Percentiles rank a stretch among this genome's conserved stretches.
Conservation (phyloP, 2,329 filamentous ascomycete species). For the Blumeriella jaapii region DNA sequence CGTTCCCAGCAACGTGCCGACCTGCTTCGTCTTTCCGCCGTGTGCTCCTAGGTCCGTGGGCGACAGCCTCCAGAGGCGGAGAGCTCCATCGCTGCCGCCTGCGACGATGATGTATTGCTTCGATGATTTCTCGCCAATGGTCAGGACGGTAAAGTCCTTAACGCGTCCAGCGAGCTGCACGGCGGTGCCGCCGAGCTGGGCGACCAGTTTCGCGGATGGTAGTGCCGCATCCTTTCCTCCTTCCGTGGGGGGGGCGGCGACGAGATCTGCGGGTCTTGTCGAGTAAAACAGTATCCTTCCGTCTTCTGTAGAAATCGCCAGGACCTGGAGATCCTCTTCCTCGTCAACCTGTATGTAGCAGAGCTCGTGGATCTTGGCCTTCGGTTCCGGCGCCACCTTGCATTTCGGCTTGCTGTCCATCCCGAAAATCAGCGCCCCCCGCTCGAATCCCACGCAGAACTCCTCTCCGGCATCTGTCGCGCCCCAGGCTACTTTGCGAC, state of each 20-base stretch:
- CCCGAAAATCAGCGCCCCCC: slow-evolving; percentile 73
- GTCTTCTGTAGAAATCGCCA: slow-evolving; percentile 82
- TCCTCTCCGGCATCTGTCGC: slow-evolving; percentile 61
- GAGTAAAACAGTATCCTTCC: slow-evolving; percentile 77
- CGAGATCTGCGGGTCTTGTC: slow-evolving; percentile 42
- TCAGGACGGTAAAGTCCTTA: slow-evolving; percentile 70
- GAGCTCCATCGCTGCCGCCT: slow-evolving; percentile 72
- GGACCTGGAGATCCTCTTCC: slow-evolving; percentile 39
- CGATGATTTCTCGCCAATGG: slow-evolving; percentile 28
- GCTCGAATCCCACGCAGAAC: slow-evolving; percentile 82
- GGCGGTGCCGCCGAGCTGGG: slow-evolving; percentile 66
- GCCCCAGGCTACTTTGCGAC: slow-evolving; percentile 72
- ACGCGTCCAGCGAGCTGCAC: slow-evolving; percentile 62
- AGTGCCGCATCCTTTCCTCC: slow-evolving; percentile 36
- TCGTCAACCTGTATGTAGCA: slow-evolving; percentile 50
- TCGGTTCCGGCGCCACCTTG: slow-evolving; percentile 52
- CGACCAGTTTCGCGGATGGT: slow-evolving; percentile 53
- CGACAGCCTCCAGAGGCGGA: slow-evolving; percentile 66
- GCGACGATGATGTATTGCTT: slow-evolving; percentile 50
- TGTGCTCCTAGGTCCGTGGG: slow-evolving; percentile 26
- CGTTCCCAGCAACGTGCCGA: slow-evolving; percentile 51
- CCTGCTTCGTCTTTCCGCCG: slow-evolving; percentile 22
- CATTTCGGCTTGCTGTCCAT: slow-evolving; percentile 78
- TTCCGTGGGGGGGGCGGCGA: slow-evolving; percentile 23
- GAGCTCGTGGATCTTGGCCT: slow-evolving; percentile 76